Conservation (phyloP, 768 basidiomycete genomes). For the Mycena vitilis region DNA sequence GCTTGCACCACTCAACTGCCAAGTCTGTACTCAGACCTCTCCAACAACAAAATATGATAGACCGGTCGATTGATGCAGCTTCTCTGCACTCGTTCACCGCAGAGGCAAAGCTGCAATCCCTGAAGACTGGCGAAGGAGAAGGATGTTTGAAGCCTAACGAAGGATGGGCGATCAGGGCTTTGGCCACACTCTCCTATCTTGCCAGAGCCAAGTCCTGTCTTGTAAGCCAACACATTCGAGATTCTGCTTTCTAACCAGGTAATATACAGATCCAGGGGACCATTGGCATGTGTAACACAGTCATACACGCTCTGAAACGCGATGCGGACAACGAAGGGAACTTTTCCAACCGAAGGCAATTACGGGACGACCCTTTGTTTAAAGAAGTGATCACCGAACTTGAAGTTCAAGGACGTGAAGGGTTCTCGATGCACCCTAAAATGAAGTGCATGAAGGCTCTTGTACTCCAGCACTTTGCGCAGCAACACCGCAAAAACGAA, state of each 20-base stretch:
- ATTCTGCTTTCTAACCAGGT: conserved; percentile 15
- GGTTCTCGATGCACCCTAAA: conserved; percentile 86
- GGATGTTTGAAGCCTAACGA: conserved; percentile 52
- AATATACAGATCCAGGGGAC: conserved; percentile 88
- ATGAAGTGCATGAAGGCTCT: conserved; percentile 85
- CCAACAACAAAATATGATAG: conserved; percentile 56
- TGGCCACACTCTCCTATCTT: conserved; percentile 64
- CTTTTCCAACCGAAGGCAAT: conserved; percentile 60
- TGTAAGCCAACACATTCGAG: conserved; percentile 59
- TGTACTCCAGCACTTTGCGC: conserved; percentile 82
- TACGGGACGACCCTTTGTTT: conserved; percentile 68
- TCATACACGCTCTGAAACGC: conserved; percentile 60
- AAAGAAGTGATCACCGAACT: conserved; percentile 76
- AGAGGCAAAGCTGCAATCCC: no score
- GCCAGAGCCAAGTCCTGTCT: conserved; percentile 91
- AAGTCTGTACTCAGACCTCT: conserved; percentile 51
- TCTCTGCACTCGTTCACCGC: conserved; percentile 73
- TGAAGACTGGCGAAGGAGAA: no score
- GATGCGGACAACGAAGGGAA: conserved; percentile 43
- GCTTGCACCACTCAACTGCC: conserved; percentile 1
- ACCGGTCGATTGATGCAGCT: conserved; percentile 60
- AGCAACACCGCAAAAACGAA: conserved; percentile 58
- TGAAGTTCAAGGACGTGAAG: conserved; percentile 62
- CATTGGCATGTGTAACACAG: conserved; percentile 79
- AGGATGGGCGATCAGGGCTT: conserved; percentile 61